Conservation (phyloP, 2,329 filamentous ascomycete genomes). For the Fusarium fracticaudum region DNA sequence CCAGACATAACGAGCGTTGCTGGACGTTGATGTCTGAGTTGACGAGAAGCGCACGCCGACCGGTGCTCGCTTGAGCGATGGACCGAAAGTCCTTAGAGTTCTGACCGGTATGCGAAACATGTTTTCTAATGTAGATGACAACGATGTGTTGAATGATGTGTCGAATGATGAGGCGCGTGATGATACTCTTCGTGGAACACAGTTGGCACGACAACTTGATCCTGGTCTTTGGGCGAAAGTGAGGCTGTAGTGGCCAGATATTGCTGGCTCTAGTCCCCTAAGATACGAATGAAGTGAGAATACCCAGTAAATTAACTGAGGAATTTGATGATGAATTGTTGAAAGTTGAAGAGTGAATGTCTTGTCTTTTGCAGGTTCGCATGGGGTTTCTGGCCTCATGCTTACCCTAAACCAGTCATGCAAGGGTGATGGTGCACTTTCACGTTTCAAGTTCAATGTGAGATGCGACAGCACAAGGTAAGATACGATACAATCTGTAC, state of each 20-base stretch:
- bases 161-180: background rate
- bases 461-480: background rate
- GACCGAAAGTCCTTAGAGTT: background rate
- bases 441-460: background rate
- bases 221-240: background rate
- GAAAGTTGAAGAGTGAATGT: too few relatives aligned
- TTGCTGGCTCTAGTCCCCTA: too few relatives aligned
- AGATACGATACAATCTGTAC: background rate
- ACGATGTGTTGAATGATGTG: background rate
- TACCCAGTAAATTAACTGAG: too few relatives aligned
- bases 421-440: background rate
- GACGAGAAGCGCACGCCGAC: slow-evolving; percentile 23
- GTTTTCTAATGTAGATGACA: background rate
- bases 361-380: background rate
- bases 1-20: slow-evolving; percentile 5
- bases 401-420: background rate
- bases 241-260: background rate
- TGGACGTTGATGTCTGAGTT: background rate
- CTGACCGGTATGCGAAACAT: slow-evolving; percentile 25
- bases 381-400: background rate
- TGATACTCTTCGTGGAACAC: background rate
- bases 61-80: slow-evolving; percentile 2
- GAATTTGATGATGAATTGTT: background rate
- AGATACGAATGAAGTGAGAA: background rate
- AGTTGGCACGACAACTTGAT: slow-evolving; percentile 8